phyloP scores from a whole-genome alignment of 2,329 filamentous ascomycete genomes.

The Trichoderma aggressivum region DNA sequence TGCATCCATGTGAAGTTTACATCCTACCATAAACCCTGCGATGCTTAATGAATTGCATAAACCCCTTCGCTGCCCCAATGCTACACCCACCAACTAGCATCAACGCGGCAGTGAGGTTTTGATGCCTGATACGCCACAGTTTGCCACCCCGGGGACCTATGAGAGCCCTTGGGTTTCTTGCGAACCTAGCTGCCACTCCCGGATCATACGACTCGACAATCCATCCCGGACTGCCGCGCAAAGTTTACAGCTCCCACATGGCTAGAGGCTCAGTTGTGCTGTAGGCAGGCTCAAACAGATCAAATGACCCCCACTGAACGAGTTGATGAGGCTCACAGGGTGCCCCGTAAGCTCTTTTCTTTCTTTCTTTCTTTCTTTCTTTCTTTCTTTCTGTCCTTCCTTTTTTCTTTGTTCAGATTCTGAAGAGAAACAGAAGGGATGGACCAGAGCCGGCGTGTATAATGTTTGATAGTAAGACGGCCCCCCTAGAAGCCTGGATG shows the following conservation, averaged over 20 bases:
- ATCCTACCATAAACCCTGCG: not conserved
- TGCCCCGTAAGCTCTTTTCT: not conserved
- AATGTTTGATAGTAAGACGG: not conserved
- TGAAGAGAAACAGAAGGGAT: not conserved
- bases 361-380: no score
- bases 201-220: slow-evolving; percentile 2
- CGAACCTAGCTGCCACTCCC: not conserved
- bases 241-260: not conserved
- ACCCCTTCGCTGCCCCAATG: not conserved
- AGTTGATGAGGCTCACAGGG: not conserved
- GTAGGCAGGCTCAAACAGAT: not conserved
- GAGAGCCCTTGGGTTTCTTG: not conserved
- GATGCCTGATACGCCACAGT: slow-evolving; percentile 3
- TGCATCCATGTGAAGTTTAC: not conserved
- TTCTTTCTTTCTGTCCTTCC: no score
- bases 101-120: not conserved
- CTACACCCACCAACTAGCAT: not conserved
- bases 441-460: not conserved
- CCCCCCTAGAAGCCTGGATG: not conserved
- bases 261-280: not conserved
- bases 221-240: not conserved
- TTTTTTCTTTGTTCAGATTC: not conserved
- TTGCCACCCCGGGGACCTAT: slow-evolving; percentile 3
- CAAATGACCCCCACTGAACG: not conserved
- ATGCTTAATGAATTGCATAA: not conserved